Evolutionary conservation across 805 yeast species (phyloP).

Genomic region (Teunomyces gatunensis): DNA sequence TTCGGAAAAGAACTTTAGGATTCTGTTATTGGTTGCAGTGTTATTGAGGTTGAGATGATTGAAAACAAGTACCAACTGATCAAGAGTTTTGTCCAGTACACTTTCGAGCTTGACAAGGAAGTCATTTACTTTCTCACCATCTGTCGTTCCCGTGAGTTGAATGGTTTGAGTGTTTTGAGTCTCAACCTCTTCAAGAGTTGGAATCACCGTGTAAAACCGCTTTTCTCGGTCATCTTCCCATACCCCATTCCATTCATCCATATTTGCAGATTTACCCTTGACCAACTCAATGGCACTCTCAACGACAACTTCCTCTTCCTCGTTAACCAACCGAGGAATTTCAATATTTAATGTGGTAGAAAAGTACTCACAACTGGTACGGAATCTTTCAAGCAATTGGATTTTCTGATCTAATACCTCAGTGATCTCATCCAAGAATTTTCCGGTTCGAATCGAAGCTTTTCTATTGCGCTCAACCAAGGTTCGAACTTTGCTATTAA

Average conservation of each 20-base stretch:
- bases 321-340: slow-evolving; percentile 13
- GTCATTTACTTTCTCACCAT: slow-evolving; percentile 39
- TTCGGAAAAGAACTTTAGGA: slow-evolving; percentile 55
- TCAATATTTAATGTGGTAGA: slow-evolving; percentile 36
- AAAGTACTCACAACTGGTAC: slow-evolving; percentile 40
- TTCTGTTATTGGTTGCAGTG: slow-evolving; percentile 66
- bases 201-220: slow-evolving; percentile 59
- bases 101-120: slow-evolving; percentile 44
- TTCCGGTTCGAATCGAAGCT: slow-evolving; percentile 68
- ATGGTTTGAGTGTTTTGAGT: slow-evolving; percentile 10
- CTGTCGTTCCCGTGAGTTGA: slow-evolving; percentile 12
- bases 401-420: slow-evolving; percentile 28
- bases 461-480: slow-evolving; percentile 43
- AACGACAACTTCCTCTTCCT: slow-evolving; percentile 10
- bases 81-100: slow-evolving; percentile 48
- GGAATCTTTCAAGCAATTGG: slow-evolving; percentile 45
- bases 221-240: slow-evolving; percentile 72
- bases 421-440: slow-evolving; percentile 44
- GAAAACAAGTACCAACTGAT: slow-evolving; percentile 45
- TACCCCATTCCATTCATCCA: slow-evolving; percentile 24
- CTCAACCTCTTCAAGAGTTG: slow-evolving; percentile 36
- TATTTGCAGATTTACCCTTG: slow-evolving; percentile 18
- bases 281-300: slow-evolving; percentile 19
- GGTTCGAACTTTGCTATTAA: slow-evolving; percentile 35
- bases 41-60: slow-evolving; percentile 57